Percentiles rank a stretch among this genome's conserved stretches.
These are phyloP conservation scores for Macrophomina pseudophaseolina DNA, from an alignment of 2,329 filamentous ascomycete genomes.

Conservation along the genomic window DNA sequence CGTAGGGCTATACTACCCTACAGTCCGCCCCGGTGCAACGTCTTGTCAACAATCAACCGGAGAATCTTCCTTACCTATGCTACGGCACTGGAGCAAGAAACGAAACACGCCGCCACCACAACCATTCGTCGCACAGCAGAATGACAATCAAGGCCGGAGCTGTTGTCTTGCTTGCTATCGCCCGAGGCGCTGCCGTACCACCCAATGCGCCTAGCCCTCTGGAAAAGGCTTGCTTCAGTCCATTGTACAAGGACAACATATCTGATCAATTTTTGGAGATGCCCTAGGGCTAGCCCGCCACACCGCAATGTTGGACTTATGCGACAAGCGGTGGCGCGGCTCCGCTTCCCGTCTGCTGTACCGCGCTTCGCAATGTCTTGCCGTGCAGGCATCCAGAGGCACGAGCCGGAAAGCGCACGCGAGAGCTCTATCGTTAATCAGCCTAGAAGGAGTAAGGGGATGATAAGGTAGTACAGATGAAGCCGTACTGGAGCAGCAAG, in stretches of 20 bases:
- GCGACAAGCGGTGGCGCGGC: constrained; percentile 6
- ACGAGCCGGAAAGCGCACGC: not conserved
- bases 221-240: constrained; percentile 12
- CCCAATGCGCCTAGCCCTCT: constrained; percentile 7
- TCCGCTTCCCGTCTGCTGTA: constrained; percentile 10
- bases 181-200: constrained; percentile 18
- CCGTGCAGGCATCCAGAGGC: not conserved
- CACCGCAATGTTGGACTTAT: constrained; percentile 12
- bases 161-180: constrained; percentile 10
- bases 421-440: not conserved
- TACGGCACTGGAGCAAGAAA: constrained; percentile 9
- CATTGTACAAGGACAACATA: constrained; percentile 18
- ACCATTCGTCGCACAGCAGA: constrained; percentile 18
- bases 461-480: not conserved
- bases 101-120: constrained; percentile 5
- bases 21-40: constrained; percentile 4
- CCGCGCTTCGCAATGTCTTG: not conserved
- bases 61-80: constrained; percentile 8
- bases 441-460: not conserved
- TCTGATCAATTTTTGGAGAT: constrained; percentile 8
- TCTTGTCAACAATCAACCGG: constrained; percentile 14
- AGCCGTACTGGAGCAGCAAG: constrained; percentile 16
- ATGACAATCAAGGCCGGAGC: not conserved
- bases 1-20: constrained; percentile 14
- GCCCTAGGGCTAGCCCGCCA: constrained; percentile 7